Percentiles rank a stretch among this genome's conserved stretches.
Evolutionary conservation across 768 basidiomycete species (phyloP).

Genomic region (Phlebiopsis gigantea): DNA sequence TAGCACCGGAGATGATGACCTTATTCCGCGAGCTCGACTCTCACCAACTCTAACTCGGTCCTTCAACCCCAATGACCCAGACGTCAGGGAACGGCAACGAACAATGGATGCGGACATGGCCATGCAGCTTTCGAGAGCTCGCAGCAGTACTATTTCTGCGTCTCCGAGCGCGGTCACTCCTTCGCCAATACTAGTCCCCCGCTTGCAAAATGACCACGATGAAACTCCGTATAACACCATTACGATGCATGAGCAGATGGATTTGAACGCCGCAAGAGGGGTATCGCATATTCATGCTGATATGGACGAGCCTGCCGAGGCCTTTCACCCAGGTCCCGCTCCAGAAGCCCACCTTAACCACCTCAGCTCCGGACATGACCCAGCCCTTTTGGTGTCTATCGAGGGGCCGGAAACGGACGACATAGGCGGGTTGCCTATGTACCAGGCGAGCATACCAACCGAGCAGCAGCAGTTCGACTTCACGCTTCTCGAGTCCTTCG

Average conservation of each 20-base stretch:
- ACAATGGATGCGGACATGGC: constrained; percentile 96
- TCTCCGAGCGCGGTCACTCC: constrained; percentile 29
- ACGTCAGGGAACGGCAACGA: constrained; percentile 80
- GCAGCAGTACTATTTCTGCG: constrained; percentile 49
- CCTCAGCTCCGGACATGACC: constrained; percentile 37
- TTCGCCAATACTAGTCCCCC: constrained; percentile 23
- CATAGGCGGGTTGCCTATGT: constrained; percentile 56
- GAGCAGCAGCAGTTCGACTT: constrained; percentile 66
- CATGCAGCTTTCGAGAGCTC: constrained; percentile 67
- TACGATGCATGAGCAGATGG: constrained; percentile 46
- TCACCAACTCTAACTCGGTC: constrained; percentile 62
- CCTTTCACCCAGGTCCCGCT: constrained; percentile 29
- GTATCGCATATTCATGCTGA: constrained; percentile 16
- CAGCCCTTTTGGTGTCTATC: constrained; percentile 37
- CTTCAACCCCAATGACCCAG: constrained; percentile 65
- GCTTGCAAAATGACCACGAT: constrained; percentile 19
- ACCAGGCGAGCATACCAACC: constrained; percentile 48
- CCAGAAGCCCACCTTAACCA: constrained; percentile 34
- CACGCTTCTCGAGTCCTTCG: constrained; percentile 70
- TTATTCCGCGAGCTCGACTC: constrained; percentile 38
- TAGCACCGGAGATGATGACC: constrained; percentile 27
- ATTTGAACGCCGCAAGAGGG: constrained; percentile 34
- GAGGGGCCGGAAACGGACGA: constrained; percentile 21
- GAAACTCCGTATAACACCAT: constrained; percentile 35
- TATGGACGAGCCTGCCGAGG: constrained; percentile 10